These are phyloP conservation scores for Acidiella bohemica DNA, from an alignment of 495 filamentous ascomycete species.

Conservation along the genomic window DNA sequence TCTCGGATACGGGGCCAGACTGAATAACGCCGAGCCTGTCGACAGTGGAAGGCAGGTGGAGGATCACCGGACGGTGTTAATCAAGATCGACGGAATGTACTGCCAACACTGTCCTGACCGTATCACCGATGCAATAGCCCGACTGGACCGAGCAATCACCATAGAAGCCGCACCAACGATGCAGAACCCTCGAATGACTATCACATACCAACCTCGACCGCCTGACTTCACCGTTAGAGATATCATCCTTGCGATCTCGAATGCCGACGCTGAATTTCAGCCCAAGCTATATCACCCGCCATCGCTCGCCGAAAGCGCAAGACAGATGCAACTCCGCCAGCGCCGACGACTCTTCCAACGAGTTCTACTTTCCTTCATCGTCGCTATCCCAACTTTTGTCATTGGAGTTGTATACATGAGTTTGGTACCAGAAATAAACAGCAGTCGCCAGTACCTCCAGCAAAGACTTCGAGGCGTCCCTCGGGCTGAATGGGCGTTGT, in stretches of 20 bases:
- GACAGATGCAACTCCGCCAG: conserved; percentile 35
- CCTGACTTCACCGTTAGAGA: conserved; percentile 64
- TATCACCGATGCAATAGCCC: conserved; percentile 40
- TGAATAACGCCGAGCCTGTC: conserved; percentile 37
- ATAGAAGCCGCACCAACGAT: conserved; percentile 39
- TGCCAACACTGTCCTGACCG: conserved; percentile 68
- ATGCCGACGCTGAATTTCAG: conserved; percentile 48
- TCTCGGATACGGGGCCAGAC: conserved; percentile 58
- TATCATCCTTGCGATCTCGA: conserved; percentile 54
- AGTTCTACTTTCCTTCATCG: conserved; percentile 53
- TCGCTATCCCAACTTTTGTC: conserved; percentile 78
- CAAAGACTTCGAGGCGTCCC: conserved; percentile 54
- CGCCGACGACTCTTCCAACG: conserved; percentile 34
- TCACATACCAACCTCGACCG: conserved; percentile 55
- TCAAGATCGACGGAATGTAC: conserved; percentile 72
- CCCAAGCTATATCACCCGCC: conserved; percentile 65
- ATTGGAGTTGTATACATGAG: conserved; percentile 89
- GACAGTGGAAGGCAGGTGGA: conserved; percentile 3
- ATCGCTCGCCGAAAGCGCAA: conserved; percentile 72
- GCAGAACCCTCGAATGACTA: conserved; percentile 49
- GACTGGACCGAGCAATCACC: conserved; percentile 32
- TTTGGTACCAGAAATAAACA: conserved; percentile 48
- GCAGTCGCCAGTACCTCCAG: conserved; percentile 50
- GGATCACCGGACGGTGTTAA: conserved; percentile 36
- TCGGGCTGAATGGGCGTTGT: conserved; percentile 68